Evolutionary conservation across 2,329 filamentous ascomycete genomes (phyloP), one percentile per base, ranked within the genome.

Genomic region (Blumeria graminis): DNA sequence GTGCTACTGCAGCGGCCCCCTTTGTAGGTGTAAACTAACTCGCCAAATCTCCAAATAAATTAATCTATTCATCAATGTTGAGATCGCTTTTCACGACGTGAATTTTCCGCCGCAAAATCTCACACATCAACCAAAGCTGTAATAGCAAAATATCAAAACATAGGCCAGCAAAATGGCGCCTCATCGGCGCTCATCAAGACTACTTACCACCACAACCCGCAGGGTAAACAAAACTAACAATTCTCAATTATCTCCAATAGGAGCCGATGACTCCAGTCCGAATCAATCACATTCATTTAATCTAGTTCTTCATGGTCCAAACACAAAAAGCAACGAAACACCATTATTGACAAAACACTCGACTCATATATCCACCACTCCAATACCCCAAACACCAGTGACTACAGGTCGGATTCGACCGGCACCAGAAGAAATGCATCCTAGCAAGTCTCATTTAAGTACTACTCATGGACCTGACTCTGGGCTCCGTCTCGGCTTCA

Each of bases 361-460:
- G 62, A 63, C 32, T 63, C 64, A 34, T 63, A 62, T 22, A 36
- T 60, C 18, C 58, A 16, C 10, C n/a, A 16, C 48, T 34, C 32
- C 48, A 36, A n/a, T 60, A 50, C 66, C 66, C 32, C 60, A 60
- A 58, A 82, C 84, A 1, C 87, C 87, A 5, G 74, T 73, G 43
- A 77, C 78, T 41, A 76, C 75, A 13, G 79, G 80, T 3, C 75
- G 80, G 6, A 71, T 83, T 62, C 83, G 84, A 70, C 84, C 86
- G 28, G 72, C 82, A 52, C 75, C 76, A 60, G 79, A 81, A 58
- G 88, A 94, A 67, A 95, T 95, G 89, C 89, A 95, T 66, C 90
- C 90, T 8, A 85, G 84, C 71, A 85, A 84, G 66, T 78, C 80
- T 57, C 86, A 92, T 57, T 75, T 78, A 56, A 82, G 75, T 61